Evolutionary conservation across 2,329 filamentous ascomycete genomes (phyloP).

Genomic region (Sclerotinia minor): DNA sequence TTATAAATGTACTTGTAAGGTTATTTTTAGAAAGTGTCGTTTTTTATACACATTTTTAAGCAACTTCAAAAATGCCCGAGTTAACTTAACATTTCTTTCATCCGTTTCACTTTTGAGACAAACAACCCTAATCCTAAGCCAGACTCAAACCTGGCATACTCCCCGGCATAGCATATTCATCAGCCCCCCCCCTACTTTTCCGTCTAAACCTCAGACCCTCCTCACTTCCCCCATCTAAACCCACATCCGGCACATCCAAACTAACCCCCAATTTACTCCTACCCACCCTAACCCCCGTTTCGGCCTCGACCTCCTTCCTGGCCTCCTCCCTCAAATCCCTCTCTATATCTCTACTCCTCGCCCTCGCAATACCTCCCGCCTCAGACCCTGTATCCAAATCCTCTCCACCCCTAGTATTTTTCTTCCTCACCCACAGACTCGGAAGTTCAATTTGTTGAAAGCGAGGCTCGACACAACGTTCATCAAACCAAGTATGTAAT

Average conservation of each 20-base stretch:
- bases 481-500: slow-evolving; percentile 84
- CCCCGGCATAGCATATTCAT: slow-evolving; percentile 43
- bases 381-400: slow-evolving; percentile 44
- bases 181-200: slow-evolving; percentile 41
- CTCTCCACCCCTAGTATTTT: slow-evolving; percentile 74
- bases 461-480: slow-evolving; percentile 79
- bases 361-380: slow-evolving; percentile 50
- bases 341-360: slow-evolving; percentile 55
- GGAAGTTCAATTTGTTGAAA: slow-evolving; percentile 86
- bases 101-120: not conserved
- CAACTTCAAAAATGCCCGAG: not conserved
- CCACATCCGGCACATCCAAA: slow-evolving; percentile 41
- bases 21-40: too few relatives aligned
- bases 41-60: not conserved
- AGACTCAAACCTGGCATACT: slow-evolving; percentile 42
- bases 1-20: too few relatives aligned
- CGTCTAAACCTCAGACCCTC: slow-evolving; percentile 36
- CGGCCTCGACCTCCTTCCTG: slow-evolving; percentile 50
- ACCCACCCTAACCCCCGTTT: slow-evolving; percentile 41
- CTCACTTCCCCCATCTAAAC: slow-evolving; percentile 38
- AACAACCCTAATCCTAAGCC: slow-evolving; percentile 21
- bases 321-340: slow-evolving; percentile 54
- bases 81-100: not conserved
- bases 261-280: slow-evolving; percentile 38
- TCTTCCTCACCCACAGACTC: slow-evolving; percentile 80